Conservation (phyloP, 257 asterid genomes). For the Solanum arcanum region DNA sequence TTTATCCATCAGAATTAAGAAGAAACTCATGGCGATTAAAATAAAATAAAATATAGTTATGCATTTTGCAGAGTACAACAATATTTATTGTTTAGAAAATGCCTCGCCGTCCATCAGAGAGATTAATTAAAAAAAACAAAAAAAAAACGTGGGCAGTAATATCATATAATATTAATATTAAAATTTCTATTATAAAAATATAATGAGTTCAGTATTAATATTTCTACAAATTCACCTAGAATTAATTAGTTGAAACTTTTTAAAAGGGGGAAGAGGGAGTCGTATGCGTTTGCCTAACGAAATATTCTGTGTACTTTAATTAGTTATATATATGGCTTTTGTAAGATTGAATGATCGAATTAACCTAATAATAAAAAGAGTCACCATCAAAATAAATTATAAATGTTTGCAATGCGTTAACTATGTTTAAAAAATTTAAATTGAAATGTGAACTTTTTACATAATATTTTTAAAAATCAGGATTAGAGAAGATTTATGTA, state of each 20-base stretch:
- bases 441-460: neutral
- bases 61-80: neutral
- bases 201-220: neutral
- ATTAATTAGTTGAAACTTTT: neutral
- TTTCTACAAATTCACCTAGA: neutral
- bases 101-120: neutral
- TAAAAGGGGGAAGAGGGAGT: neutral
- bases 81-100: neutral
- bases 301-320: neutral
- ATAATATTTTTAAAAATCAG: too few species aligned
- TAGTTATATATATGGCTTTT: neutral
- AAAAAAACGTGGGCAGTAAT: neutral
- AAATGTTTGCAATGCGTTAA: rapidly evolving
- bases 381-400: neutral
- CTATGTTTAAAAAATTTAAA: neutral
- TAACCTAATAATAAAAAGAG: neutral
- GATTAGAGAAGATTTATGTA: neutral
- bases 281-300: neutral
- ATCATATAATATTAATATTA: neutral
- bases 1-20: neutral
- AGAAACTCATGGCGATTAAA: neutral
- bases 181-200: neutral
- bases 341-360: neutral
- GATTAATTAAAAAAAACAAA: neutral
- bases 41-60: neutral